Conservation (phyloP, 495 filamentous ascomycete genomes). For the Aspergillus affinis region DNA sequence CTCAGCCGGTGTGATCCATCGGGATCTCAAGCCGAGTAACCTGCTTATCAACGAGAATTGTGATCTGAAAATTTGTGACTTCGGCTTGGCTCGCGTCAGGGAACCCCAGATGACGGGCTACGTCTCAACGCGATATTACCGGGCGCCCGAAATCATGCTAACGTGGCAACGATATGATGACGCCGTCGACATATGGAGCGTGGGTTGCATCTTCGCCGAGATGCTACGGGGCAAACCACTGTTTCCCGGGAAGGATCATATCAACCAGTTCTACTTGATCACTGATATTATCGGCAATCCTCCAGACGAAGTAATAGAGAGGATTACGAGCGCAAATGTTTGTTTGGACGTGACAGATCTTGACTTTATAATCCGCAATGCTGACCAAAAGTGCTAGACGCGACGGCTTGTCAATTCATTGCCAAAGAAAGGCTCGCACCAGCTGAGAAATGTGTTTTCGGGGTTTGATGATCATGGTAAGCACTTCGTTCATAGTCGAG, state of each 20-base stretch:
- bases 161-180: constrained; percentile 99
- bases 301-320: constrained; percentile 95
- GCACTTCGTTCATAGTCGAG: constrained; percentile 13
- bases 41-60: constrained; percentile 99
- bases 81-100: constrained; percentile 93
- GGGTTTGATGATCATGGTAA: constrained; percentile 85
- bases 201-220: constrained; percentile 97
- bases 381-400: constrained; percentile 56
- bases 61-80: constrained; percentile 99
- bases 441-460: constrained; percentile 84
- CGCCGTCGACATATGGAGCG: constrained; percentile 98
- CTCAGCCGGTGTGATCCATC: constrained; percentile 95
- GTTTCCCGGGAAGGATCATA: constrained; percentile 98
- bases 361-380: no score
- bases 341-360: constrained; percentile 27
- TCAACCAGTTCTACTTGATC: constrained; percentile 99
- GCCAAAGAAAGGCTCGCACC: constrained; percentile 83
- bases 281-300: constrained; percentile 94
- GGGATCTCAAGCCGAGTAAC: constrained; percentile 96
- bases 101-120: constrained; percentile 99
- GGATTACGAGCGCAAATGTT: constrained; percentile 98
- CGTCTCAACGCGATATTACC: constrained; percentile 97
- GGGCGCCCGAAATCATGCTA: constrained; percentile 98
- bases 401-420: constrained; percentile 93
- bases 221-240: constrained; percentile 98